phyloP scores from a whole-genome alignment of 2,329 filamentous ascomycete genomes.

The Aureobasidium melanogenum region DNA sequence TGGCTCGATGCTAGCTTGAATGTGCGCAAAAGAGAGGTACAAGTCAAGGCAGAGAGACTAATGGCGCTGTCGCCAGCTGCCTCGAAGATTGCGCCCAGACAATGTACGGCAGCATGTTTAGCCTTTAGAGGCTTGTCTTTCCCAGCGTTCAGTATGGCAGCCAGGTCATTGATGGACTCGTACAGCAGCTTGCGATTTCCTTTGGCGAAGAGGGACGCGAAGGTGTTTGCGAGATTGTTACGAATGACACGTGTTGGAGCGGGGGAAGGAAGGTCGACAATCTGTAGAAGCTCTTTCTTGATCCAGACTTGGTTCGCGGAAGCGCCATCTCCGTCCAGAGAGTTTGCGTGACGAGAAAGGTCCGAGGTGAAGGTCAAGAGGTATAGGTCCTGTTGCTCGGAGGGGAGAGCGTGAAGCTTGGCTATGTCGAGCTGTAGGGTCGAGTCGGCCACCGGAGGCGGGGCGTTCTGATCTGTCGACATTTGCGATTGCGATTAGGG shows the following conservation, averaged over 20 bases:
- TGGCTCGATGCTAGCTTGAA: slow-evolving; percentile 72
- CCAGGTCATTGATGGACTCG: slow-evolving; percentile 85
- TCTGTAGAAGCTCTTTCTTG: slow-evolving; percentile 89
- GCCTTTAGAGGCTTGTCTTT: slow-evolving; percentile 75
- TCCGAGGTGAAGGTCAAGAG: slow-evolving; percentile 81
- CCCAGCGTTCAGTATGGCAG: slow-evolving; percentile 60
- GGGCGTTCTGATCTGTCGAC: neutral
- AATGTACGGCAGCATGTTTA: slow-evolving; percentile 81
- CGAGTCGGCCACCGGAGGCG: slow-evolving; percentile 12
- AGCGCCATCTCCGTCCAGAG: slow-evolving; percentile 67
- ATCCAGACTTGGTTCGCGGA: slow-evolving; percentile 84
- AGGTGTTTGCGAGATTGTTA: slow-evolving; percentile 77
- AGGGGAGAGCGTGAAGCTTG: slow-evolving; percentile 80
- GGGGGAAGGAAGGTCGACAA: slow-evolving; percentile 73
- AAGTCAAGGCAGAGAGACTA: slow-evolving; percentile 67
- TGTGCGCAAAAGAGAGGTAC: slow-evolving; percentile 63
- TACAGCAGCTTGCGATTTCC: slow-evolving; percentile 89
- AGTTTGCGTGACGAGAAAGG: slow-evolving; percentile 69
- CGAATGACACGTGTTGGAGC: slow-evolving; percentile 80
- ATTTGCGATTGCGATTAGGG: slow-evolving; percentile 1
- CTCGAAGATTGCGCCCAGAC: slow-evolving; percentile 80
- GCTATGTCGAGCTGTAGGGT: slow-evolving; percentile 65
- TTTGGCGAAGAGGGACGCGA: slow-evolving; percentile 71
- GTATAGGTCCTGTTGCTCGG: slow-evolving; percentile 93
- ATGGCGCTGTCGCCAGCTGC: slow-evolving; percentile 92